Evolutionary conservation across 768 basidiomycete genomes (phyloP), one percentile per base, ranked within the genome.

Genomic region (Lactarius hengduanensis): DNA sequence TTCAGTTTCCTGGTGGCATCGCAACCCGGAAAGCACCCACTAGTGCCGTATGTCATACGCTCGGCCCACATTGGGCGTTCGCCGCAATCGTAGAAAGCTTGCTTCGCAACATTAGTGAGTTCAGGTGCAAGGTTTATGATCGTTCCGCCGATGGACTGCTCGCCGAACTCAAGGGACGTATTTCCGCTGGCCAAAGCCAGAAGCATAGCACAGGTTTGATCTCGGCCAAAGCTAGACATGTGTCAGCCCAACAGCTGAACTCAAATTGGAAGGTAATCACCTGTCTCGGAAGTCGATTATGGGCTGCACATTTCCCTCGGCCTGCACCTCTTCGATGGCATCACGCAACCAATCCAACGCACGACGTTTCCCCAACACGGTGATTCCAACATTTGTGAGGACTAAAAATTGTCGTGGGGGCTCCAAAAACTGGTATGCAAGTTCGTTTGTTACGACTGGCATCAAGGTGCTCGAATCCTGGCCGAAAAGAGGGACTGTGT

Each of bases 191-290:
- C 92, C 63, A 98, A 82, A 13, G 88, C 90, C 16, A 96, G 82
- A 20, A 94, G 84, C 91, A 97, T 96, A 6, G 92, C 89, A 71
- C 94, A 96, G 3, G 92, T 90, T 72, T 96, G 92, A 74, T 95
- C 92, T 61, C 93, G 85, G 56, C 95, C 94, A 75, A 91, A 97
- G 73, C 95, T 96, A 71, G 20, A 30, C 15, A 62, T 11, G 64
- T 32, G 53, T 66, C 67, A 70, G 59, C 57, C 18, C 53, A 47
- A 28, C 26, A 16, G 72, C 36, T 69, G 63, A n/a, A 57, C 18
- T 26, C n/a, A 34, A 1, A 38, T 36, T 56, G 56, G 62, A 32
- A 30, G 47, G 18, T 54, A 63, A 26, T 62, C 20, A 45, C 94
- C 86, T 91, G 71, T 93, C 89, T 61, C 89, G 82, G 74, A 96